Conservation (phyloP, 2,329 filamentous ascomycete genomes). For the Botryotinia calthae region DNA sequence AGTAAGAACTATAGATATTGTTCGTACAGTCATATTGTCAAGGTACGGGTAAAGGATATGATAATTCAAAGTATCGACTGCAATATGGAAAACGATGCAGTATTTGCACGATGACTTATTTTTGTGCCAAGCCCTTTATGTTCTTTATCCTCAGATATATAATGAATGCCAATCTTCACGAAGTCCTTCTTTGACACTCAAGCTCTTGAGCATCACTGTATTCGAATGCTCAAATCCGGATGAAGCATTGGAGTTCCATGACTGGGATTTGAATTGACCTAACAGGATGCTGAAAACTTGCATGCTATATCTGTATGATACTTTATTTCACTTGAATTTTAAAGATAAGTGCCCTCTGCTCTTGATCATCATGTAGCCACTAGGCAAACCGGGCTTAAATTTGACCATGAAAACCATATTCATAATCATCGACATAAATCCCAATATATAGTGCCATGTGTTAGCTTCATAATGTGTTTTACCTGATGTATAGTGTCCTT, state of each 20-base stretch:
- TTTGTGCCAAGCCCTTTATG: neutral
- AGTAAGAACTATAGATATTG: no score
- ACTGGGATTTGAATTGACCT: neutral
- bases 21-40: no score
- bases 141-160: neutral
- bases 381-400: neutral
- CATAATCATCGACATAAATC: neutral
- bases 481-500: constrained; percentile 23
- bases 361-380: neutral
- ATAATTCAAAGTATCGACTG: neutral
- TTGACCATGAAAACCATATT: neutral
- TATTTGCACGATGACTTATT: neutral
- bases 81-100: neutral
- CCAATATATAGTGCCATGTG: neutral
- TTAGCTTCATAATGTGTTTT: constrained; percentile 14
- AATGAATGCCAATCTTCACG: neutral
- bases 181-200: neutral
- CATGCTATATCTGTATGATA: neutral
- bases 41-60: no score
- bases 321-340: neutral
- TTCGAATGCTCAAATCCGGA: neutral
- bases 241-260: neutral
- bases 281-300: neutral
- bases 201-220: neutral
- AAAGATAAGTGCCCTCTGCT: neutral